A percentile compares a stretch with the other conserved stretches of the same genome.
phyloP scores from a whole-genome alignment of 2,329 filamentous ascomycete species.

The Aspergillus unguis region DNA sequence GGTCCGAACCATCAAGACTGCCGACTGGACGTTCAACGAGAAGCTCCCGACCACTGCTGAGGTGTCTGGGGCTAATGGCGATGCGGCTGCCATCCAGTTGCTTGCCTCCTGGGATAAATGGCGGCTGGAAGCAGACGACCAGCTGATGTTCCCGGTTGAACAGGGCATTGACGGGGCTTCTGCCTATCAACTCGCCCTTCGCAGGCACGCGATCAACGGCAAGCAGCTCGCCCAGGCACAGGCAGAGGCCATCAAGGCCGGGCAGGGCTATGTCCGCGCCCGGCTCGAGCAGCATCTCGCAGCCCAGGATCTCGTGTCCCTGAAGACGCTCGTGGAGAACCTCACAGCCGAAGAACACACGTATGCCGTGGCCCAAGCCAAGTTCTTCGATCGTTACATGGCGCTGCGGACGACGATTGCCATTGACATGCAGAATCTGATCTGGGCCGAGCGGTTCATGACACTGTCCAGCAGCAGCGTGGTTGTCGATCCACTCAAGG shows the following conservation, averaged over 20 bases:
- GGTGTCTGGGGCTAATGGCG: neutral
- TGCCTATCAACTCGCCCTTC: slow-evolving; percentile 1
- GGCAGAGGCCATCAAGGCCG: slow-evolving; percentile 4
- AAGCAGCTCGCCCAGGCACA: slow-evolving; percentile 4
- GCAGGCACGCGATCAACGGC: slow-evolving; percentile 4
- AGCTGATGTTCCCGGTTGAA: neutral
- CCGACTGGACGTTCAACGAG: neutral
- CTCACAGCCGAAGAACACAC: neutral
- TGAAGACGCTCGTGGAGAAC: neutral
- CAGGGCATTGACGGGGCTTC: neutral
- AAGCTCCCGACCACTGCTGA: neutral
- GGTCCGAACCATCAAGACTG: neutral
- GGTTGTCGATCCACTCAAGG: neutral
- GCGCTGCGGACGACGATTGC: neutral
- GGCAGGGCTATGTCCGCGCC: neutral
- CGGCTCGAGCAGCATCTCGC: neutral
- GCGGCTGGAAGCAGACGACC: neutral
- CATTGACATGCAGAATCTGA: neutral
- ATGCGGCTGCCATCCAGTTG: neutral
- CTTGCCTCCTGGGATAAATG: neutral
- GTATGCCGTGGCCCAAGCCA: neutral
- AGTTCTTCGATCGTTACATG: neutral
- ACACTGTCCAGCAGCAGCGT: neutral
- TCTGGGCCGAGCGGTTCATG: neutral
- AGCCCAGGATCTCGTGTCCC: neutral